phyloP scores from a whole-genome alignment of 202 grass and related monocot species.

The Elaeis oleifera region DNA sequence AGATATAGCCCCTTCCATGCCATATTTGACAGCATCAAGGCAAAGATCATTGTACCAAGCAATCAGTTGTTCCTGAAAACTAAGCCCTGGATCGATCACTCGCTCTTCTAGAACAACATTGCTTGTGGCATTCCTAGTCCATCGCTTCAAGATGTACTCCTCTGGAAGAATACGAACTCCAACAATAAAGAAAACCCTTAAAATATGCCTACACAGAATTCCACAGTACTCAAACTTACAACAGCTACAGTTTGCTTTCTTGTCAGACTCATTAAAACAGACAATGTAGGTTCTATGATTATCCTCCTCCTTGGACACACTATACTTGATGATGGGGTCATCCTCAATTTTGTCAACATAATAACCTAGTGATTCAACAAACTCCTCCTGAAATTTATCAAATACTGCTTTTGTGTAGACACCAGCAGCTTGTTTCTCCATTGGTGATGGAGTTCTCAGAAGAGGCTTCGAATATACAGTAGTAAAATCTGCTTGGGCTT shows the following conservation, averaged over 20 bases:
- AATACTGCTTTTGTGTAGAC: slow-evolving; percentile 47
- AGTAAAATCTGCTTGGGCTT: slow-evolving; percentile 47
- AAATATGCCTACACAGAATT: slow-evolving; percentile 53
- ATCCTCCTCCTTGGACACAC: slow-evolving; percentile 42
- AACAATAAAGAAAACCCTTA: slow-evolving; percentile 48
- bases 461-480: slow-evolving; percentile 29
- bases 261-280: slow-evolving; percentile 22
- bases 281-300: slow-evolving; percentile 17
- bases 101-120: slow-evolving; percentile 14
- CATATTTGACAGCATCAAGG: slow-evolving; percentile 29
- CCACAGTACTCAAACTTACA: slow-evolving; percentile 51
- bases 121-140: slow-evolving; percentile 35
- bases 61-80: slow-evolving; percentile 25
- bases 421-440: slow-evolving; percentile 44
- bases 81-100: slow-evolving; percentile 14
- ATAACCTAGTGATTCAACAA: slow-evolving; percentile 46
- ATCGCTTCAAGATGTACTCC: slow-evolving; percentile 41
- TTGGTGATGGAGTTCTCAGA: slow-evolving; percentile 42
- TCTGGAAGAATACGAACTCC: slow-evolving; percentile 31
- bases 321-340: slow-evolving; percentile 26
- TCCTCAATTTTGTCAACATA: slow-evolving; percentile 45
- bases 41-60: slow-evolving; percentile 54
- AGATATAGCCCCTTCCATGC: slow-evolving; percentile 29
- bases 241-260: slow-evolving; percentile 39
- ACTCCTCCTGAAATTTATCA: slow-evolving; percentile 51